phyloP scores from a whole-genome alignment of 257 asterid species.

The Cordia subcordata region DNA sequence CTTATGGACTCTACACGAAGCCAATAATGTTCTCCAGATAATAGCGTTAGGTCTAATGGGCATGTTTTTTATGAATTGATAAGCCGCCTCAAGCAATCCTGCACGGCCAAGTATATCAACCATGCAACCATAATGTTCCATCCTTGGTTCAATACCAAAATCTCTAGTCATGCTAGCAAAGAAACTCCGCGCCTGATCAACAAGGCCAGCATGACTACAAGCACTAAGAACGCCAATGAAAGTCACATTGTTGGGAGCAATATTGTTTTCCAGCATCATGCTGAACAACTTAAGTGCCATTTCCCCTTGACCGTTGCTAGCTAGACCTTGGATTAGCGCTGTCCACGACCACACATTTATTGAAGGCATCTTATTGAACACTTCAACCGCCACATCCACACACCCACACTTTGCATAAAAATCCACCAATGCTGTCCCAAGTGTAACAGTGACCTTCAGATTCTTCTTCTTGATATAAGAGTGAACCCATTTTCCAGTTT shows the following conservation, averaged over 20 bases:
- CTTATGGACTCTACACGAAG: constrained; percentile 39
- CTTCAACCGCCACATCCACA: constrained; percentile 27
- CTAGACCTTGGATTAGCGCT: constrained; percentile 44
- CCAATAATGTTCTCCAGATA: constrained; percentile 45
- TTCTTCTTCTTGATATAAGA: constrained; percentile 30
- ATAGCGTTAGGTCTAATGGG: constrained; percentile 40
- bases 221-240: constrained; percentile 43
- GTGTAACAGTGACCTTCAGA: constrained; percentile 27
- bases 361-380: constrained; percentile 26
- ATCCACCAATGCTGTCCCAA: constrained; percentile 40
- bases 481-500: constrained; percentile 41
- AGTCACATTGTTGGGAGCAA: constrained; percentile 38
- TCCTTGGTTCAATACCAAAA: constrained; percentile 36
- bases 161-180: constrained; percentile 32
- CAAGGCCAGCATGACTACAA: constrained; percentile 43
- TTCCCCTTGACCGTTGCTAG: constrained; percentile 36
- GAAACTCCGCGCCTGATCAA: constrained; percentile 26
- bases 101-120: constrained; percentile 48
- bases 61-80: constrained; percentile 35
- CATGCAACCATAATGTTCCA: constrained; percentile 47
- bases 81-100: constrained; percentile 36
- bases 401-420: constrained; percentile 50
- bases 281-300: constrained; percentile 29
- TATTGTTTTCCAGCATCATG: constrained; percentile 29
- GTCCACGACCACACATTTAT: constrained; percentile 45